Evolutionary conservation across 305 asterid genomes (phyloP), one percentile per base, ranked within the genome.

Genomic region (Solanum hybrid): DNA sequence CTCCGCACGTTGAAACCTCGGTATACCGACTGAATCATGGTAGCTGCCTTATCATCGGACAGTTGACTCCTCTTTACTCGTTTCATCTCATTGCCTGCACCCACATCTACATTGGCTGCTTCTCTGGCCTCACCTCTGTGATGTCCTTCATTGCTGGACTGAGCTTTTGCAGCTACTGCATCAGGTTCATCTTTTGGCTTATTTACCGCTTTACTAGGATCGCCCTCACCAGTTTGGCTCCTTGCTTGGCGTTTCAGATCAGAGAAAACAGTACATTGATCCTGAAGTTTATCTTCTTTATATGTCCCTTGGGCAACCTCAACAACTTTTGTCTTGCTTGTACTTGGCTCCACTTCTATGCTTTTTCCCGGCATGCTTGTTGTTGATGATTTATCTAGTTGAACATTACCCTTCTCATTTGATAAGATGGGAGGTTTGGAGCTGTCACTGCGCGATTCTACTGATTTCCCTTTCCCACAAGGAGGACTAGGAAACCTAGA

Each of bases 1-100:
- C 92, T 95, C 26, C 98, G 93, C 36, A 92, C 87, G 31, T 92
- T 96, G 92, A 90, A 95, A 78, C 96, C 96, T 26, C 97, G 98
- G 89, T 92, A 97, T 34, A 93, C 95, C 14, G 98, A 91, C 89
- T 97, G 98, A 76, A 97, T 94, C 61, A 92, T 51, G 42, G 90
- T 91, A 83, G 97, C 97, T 34, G 98, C 98, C 90, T 95, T 95
- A 90, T 87, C 93, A 82, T 92, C 94, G 1, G 96, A 94, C 85
- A 93, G 42, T 37, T 90, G 46, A 20, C 35, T 91, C 94, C 79
- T 91, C 78, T 28, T 20, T 18, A 11, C 75, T 31, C 7, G 29
- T 11, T 84, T 51, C 22, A 57, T 84, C 29, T 51, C 5, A 31
- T 28, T 4, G 35, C 36, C 74, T 83, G 10, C 40, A 46, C 13